Conservation (phyloP, 2,329 filamentous ascomycete genomes). For the Botrytis tulipae region DNA sequence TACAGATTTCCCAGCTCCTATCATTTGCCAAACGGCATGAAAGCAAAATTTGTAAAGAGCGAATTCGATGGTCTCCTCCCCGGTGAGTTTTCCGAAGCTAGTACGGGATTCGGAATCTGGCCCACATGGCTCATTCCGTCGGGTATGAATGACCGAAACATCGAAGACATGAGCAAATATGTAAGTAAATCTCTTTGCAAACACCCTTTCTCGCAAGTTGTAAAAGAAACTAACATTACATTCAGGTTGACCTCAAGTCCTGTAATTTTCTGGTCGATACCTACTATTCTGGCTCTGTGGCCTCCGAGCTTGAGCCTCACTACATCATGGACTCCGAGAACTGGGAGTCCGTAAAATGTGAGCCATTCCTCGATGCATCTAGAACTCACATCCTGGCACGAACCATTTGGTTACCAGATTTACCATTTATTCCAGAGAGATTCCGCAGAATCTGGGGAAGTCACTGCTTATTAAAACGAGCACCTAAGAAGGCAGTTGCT, state of each 20-base stretch:
- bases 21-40: conserved; percentile 79
- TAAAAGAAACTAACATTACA: neutral
- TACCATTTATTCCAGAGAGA: conserved; percentile 64
- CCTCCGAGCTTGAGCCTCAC: conserved; percentile 73
- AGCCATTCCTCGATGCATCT: conserved; percentile 76
- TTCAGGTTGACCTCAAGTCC: conserved; percentile 61
- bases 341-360: conserved; percentile 77
- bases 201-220: neutral
- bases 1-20: conserved; percentile 95
- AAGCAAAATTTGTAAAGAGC: conserved; percentile 85
- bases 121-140: conserved; percentile 75
- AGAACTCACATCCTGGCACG: conserved; percentile 72
- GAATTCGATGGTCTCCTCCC: conserved; percentile 87
- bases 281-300: conserved; percentile 60
- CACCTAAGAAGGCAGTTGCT: conserved; percentile 28
- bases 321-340: conserved; percentile 70
- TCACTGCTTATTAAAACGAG: conserved; percentile 77
- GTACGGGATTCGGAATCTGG: conserved; percentile 65
- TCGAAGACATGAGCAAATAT: conserved; percentile 86
- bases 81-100: conserved; percentile 80
- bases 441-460: conserved; percentile 78
- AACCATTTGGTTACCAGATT: conserved; percentile 77
- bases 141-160: conserved; percentile 90
- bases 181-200: conserved; percentile 44
- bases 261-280: conserved; percentile 90